These are phyloP conservation scores for Golubevia sp. DNA, from an alignment of 1,284 basidiomycete species.

Conservation along the genomic window DNA sequence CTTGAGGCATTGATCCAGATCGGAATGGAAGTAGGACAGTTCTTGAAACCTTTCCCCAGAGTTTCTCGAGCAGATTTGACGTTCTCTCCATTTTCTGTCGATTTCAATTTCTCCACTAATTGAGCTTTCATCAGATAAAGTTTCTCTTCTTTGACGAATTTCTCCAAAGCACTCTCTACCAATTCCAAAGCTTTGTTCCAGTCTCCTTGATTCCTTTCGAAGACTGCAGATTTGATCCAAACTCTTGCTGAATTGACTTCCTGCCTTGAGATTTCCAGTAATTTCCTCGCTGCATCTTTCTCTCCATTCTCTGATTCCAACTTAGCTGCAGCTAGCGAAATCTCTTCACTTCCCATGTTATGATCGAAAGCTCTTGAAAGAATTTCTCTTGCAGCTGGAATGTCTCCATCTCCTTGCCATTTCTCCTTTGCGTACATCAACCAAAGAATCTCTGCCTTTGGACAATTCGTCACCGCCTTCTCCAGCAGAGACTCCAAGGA, in stretches of 20 bases:
- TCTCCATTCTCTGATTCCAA: constrained; percentile 43
- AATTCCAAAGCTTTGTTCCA: constrained; percentile 16
- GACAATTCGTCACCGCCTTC: constrained; percentile 32
- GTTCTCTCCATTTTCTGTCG: constrained; percentile 5
- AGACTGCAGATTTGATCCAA: constrained; percentile 50
- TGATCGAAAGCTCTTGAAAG: constrained; percentile 50
- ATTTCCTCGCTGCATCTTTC: constrained; percentile 22
- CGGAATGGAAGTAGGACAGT: constrained; percentile 15
- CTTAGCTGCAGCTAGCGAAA: constrained; percentile 54
- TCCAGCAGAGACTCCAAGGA: constrained; percentile 36
- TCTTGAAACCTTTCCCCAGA: constrained; percentile 4
- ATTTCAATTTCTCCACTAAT: constrained; percentile 52
- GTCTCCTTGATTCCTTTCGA: constrained; percentile 36
- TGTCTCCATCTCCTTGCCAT: constrained; percentile 17
- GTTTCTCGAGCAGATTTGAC: constrained; percentile 9
- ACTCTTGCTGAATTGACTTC: constrained; percentile 47
- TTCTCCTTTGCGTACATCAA: constrained; percentile 40
- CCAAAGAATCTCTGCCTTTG: constrained; percentile 51
- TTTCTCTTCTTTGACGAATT: constrained; percentile 33
- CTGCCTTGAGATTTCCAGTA: constrained; percentile 40
- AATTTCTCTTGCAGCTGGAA: constrained; percentile 35
- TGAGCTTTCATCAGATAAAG: constrained; percentile 50
- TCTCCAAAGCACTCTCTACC: constrained; percentile 24
- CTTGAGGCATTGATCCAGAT: constrained; percentile 45
- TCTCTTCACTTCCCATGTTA: constrained; percentile 55